Conservation (phyloP, 139 green algal genomes). For the Edaphochlamys debaryana region DNA sequence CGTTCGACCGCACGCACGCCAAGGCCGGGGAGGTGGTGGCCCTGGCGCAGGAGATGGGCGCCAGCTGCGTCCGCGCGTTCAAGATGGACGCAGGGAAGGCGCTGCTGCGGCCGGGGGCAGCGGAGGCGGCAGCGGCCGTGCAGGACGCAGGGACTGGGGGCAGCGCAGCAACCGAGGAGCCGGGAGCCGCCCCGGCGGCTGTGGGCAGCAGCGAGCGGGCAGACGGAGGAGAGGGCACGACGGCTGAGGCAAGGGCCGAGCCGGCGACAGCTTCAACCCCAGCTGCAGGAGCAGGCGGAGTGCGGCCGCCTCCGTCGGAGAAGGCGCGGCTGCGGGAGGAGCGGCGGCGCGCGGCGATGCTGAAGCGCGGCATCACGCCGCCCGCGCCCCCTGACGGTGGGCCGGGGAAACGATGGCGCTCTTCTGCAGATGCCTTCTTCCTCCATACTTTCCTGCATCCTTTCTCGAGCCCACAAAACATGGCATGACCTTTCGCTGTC, state of each 20-base stretch:
- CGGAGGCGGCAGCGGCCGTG: not conserved
- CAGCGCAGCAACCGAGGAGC: not conserved
- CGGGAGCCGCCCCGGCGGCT: too few species aligned
- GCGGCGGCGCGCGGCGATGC: slow-evolving; percentile 46
- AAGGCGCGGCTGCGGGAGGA: slow-evolving; percentile 45
- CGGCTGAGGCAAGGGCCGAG: not conserved
- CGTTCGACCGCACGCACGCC: slow-evolving; percentile 85
- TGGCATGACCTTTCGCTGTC: too few species aligned
- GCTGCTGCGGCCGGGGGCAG: slow-evolving; percentile 7
- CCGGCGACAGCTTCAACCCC: not conserved
- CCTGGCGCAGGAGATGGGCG: slow-evolving; percentile 78
- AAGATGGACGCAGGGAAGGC: slow-evolving; percentile 77
- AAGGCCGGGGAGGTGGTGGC: slow-evolving; percentile 73
- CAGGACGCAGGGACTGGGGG: not conserved
- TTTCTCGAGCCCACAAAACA: too few species aligned
- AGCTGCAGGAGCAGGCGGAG: not conserved
- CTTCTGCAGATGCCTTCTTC: too few species aligned
- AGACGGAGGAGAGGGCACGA: not conserved
- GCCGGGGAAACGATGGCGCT: not conserved
- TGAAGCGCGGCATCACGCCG: slow-evolving; percentile 38
- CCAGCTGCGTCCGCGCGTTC: slow-evolving; percentile 72
- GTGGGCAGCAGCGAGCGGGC: not conserved
- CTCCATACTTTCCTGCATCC: too few species aligned
- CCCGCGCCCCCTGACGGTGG: not conserved
- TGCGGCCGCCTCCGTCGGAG: not conserved